Evolutionary conservation across 1,139 yeast genomes (phyloP).

Genomic region (Blastobotrys apis): DNA sequence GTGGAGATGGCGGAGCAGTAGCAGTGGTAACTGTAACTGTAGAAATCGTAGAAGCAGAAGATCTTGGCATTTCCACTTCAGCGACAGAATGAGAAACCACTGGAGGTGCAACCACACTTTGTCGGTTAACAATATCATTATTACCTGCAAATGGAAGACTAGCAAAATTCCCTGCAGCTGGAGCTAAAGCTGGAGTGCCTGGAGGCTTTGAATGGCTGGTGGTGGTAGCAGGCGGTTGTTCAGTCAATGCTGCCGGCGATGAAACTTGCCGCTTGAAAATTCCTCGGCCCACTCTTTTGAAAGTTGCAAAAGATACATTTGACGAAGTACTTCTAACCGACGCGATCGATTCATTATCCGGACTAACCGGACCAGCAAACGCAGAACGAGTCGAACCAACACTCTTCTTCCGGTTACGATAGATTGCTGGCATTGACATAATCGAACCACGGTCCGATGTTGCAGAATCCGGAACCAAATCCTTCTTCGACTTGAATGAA

Average conservation of each 20-base stretch:
- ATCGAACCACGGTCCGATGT: constrained; percentile 13
- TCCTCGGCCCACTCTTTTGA: constrained; percentile 20
- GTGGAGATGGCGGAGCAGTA: constrained; percentile 14
- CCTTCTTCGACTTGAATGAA: constrained; percentile 17
- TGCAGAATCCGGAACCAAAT: constrained; percentile 1
- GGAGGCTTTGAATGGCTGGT: neutral
- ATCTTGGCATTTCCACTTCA: constrained; percentile 23
- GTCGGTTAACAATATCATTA: neutral
- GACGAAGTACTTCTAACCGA: constrained; percentile 28
- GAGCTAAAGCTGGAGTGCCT: neutral
- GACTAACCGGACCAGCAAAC: constrained; percentile 7
- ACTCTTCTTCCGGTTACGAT: constrained; percentile 13
- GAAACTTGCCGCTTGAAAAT: constrained; percentile 12
- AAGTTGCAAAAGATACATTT: constrained; percentile 30
- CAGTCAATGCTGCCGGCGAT: constrained; percentile 3
- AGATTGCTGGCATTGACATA: constrained; percentile 10
- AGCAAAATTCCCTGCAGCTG: neutral
- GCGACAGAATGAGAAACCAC: constrained; percentile 27
- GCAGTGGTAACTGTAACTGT: neutral
- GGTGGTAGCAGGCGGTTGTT: neutral
- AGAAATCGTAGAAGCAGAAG: constrained; percentile 2
- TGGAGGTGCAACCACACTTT: constrained; percentile 15
- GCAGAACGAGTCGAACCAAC: constrained; percentile 15
- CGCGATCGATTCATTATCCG: constrained; percentile 25
- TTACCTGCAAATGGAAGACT: constrained; percentile 2